phyloP scores from a whole-genome alignment of 192 early-diverging fungal species.

The Linnemannia exigua region DNA sequence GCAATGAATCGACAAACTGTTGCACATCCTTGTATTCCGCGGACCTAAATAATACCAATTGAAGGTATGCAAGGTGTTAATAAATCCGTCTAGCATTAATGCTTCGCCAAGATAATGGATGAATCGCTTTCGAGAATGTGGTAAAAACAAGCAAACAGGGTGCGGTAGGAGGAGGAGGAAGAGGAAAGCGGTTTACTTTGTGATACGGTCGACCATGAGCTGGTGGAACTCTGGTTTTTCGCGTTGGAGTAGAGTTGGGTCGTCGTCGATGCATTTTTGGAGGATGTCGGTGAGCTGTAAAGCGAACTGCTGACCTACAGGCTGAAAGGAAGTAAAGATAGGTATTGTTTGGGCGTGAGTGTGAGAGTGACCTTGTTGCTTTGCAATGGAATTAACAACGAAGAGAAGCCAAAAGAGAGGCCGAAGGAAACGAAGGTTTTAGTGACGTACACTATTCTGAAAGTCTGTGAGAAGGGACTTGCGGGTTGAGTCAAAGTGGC shows the following conservation, averaged over 20 bases:
- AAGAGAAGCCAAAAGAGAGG: not conserved
- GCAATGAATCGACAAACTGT: slow-evolving; percentile 44
- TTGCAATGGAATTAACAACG: not conserved
- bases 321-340: not conserved
- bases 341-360: not conserved
- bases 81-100: not conserved
- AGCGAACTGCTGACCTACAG: slow-evolving; percentile 46
- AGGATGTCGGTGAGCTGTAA: slow-evolving; percentile 44
- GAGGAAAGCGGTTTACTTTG: slow-evolving; percentile 28
- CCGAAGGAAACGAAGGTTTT: no score
- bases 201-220: slow-evolving; percentile 50
- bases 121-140: no score
- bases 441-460: slow-evolving; percentile 40
- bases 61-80: not conserved
- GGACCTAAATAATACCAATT: slow-evolving; percentile 18
- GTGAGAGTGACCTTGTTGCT: not conserved
- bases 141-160: not conserved
- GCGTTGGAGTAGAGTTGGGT: slow-evolving; percentile 43
- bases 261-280: slow-evolving; percentile 44
- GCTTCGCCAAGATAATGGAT: not conserved
- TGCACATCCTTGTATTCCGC: slow-evolving; percentile 55
- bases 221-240: slow-evolving; percentile 55
- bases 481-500: slow-evolving; percentile 52
- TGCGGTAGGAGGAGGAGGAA: not conserved
- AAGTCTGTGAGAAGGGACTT: slow-evolving; percentile 46